Conservation (phyloP, 495 filamentous ascomycete species). For the Aspergillus kassunensis region DNA sequence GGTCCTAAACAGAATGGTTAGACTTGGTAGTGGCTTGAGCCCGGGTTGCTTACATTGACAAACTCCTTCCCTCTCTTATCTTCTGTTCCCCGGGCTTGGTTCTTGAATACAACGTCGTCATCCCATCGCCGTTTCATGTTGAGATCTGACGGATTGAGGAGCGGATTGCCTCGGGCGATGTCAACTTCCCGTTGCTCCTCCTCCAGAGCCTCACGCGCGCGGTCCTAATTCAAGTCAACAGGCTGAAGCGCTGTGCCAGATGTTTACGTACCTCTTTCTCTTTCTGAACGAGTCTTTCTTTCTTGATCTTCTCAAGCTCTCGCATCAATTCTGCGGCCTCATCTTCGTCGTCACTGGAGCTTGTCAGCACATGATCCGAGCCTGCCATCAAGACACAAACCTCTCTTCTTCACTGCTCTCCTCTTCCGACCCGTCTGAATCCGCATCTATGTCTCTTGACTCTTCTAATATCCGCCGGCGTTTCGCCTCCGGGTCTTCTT, state of each 20-base stretch:
- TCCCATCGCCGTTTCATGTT: slow-evolving; percentile 70
- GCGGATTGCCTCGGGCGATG: slow-evolving; percentile 87
- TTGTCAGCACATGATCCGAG: slow-evolving; percentile 10
- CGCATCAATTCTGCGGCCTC: slow-evolving; percentile 86
- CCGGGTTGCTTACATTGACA: slow-evolving; percentile 65
- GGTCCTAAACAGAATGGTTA: slow-evolving; percentile 54
- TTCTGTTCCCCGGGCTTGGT: slow-evolving; percentile 92
- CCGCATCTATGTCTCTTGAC: slow-evolving; percentile 84
- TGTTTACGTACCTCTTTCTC: slow-evolving; percentile 63
- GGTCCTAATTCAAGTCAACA: slow-evolving; percentile 49
- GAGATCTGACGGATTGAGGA: slow-evolving; percentile 66
- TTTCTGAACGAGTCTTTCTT: slow-evolving; percentile 78
- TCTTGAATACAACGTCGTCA: slow-evolving; percentile 99
- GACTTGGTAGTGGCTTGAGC: background rate
- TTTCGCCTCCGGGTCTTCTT: slow-evolving; percentile 79
- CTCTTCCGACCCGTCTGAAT: slow-evolving; percentile 66
- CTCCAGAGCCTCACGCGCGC: slow-evolving; percentile 70
- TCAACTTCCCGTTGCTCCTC: slow-evolving; percentile 79
- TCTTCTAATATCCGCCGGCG: slow-evolving; percentile 83
- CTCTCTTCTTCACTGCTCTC: slow-evolving; percentile 72
- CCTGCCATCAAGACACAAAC: slow-evolving; percentile 21
- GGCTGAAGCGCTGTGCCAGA: background rate
- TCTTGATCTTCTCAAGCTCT: slow-evolving; percentile 92
- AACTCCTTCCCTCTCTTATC: slow-evolving; percentile 94
- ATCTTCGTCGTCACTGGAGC: slow-evolving; percentile 68